Evolutionary conservation across 1,284 basidiomycete genomes (phyloP).

Genomic region (Ustilago bromivora): DNA sequence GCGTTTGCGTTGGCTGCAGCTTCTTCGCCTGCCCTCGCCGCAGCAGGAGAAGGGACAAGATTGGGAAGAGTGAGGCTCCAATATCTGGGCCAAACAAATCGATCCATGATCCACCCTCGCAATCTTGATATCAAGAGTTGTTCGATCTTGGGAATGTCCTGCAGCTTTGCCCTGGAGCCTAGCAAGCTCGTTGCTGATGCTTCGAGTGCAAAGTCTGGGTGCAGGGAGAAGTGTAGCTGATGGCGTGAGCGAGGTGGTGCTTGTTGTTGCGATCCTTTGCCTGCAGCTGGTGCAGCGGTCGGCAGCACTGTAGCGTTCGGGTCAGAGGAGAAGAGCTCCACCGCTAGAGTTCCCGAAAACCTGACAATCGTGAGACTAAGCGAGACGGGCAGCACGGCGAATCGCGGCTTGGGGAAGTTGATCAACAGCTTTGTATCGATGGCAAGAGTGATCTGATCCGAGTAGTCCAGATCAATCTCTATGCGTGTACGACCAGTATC

Average conservation of each 20-base stretch:
- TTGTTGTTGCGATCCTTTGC: constrained; percentile 44
- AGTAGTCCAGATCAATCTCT: constrained; percentile 74
- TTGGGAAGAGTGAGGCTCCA: constrained; percentile 71
- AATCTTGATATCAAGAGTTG: constrained; percentile 74
- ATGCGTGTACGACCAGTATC: constrained; percentile 73
- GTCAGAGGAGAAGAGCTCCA: constrained; percentile 36
- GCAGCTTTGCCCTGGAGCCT: constrained; percentile 74
- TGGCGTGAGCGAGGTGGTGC: constrained; percentile 62
- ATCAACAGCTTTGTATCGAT: constrained; percentile 74
- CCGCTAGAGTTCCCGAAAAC: constrained; percentile 73
- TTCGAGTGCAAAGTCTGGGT: constrained; percentile 74
- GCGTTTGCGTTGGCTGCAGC: background rate
- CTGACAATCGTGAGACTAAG: constrained; percentile 73
- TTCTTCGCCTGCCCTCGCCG: constrained; percentile 5
- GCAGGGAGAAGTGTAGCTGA: constrained; percentile 73
- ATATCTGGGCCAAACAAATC: constrained; percentile 73
- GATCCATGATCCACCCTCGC: constrained; percentile 72
- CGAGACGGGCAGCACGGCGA: constrained; percentile 74
- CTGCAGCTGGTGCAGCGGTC: constrained; percentile 18
- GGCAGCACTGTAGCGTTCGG: constrained; percentile 33
- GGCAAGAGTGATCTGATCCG: constrained; percentile 73
- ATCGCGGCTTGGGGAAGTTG: constrained; percentile 74
- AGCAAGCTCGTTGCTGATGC: constrained; percentile 73
- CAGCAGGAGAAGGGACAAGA: constrained; percentile 40
- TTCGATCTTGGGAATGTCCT: constrained; percentile 76